A percentile compares a stretch with the other conserved stretches of the same genome.
Evolutionary conservation across 1,139 yeast species (phyloP).

Genomic region (Debaryomycetaceae sp.): DNA sequence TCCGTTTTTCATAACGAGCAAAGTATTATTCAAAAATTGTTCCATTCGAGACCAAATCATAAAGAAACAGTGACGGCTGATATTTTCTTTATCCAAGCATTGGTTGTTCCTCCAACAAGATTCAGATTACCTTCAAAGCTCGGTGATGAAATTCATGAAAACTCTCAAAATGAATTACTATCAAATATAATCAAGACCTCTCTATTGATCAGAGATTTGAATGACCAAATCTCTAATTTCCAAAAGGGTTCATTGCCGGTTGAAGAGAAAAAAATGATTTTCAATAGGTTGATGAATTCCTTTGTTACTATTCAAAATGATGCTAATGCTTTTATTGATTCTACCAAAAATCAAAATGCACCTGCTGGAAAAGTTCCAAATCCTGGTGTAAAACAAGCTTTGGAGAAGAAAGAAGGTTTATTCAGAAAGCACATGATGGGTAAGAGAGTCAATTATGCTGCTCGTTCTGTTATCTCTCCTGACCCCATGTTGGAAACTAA

Average conservation of each 20-base stretch:
- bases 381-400: conserved; percentile 96
- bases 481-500: conserved; percentile 97
- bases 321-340: conserved; percentile 90
- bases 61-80: conserved; percentile 64
- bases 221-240: conserved; percentile 63
- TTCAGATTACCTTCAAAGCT: conserved; percentile 95
- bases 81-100: conserved; percentile 80
- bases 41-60: conserved; percentile 72
- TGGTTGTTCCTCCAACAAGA: conserved; percentile 95
- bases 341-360: conserved; percentile 78
- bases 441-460: conserved; percentile 97
- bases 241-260: conserved; percentile 64
- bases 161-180: conserved; percentile 84
- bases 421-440: conserved; percentile 99
- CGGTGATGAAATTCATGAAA: conserved; percentile 95
- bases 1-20: conserved; percentile 75
- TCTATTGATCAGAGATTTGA: conserved; percentile 79
- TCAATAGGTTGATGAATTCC: conserved; percentile 90
- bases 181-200: conserved; percentile 78
- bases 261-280: conserved; percentile 66
- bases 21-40: conserved; percentile 54
- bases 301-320: conserved; percentile 94
- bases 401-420: conserved; percentile 97
- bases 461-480: conserved; percentile 98
- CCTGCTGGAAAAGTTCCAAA: conserved; percentile 68